Conservation (phyloP, 2,329 filamentous ascomycete species). For the Capronia coronata region DNA sequence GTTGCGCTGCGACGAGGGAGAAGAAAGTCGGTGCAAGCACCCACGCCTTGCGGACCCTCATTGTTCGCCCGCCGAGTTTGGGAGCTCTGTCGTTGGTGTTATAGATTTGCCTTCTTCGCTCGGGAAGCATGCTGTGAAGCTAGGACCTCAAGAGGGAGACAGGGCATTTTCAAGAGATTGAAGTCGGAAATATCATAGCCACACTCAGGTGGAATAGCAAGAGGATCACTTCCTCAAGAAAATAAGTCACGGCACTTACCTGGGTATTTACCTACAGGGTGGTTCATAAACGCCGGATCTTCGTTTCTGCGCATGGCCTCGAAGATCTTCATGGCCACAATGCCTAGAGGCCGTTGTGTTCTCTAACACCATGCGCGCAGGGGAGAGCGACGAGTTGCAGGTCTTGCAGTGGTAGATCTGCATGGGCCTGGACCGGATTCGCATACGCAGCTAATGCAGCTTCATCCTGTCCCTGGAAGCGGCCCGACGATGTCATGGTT, state of each 20-base stretch:
- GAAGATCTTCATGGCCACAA: constrained; percentile 3
- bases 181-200: background rate
- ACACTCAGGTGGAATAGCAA: constrained; percentile 6
- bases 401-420: constrained; percentile 9
- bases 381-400: constrained; percentile 12
- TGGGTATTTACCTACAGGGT: background rate
- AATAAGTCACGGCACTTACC: background rate
- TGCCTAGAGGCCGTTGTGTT: constrained; percentile 4
- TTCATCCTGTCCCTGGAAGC: background rate
- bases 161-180: background rate
- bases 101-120: background rate
- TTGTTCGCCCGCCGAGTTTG: background rate
- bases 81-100: background rate
- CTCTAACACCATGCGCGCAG: constrained; percentile 7
- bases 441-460: background rate
- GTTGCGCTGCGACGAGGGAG: constrained; percentile 8
- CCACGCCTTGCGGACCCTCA: constrained; percentile 4
- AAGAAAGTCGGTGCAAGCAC: constrained; percentile 6
- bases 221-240: constrained; percentile 1
- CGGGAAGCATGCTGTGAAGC: background rate
- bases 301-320: constrained; percentile 1
- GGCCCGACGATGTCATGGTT: constrained; percentile 1
- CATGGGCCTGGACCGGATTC: constrained; percentile 16
- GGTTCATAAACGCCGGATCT: background rate
- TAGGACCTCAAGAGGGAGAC: background rate